Conservation (phyloP, 2,329 filamentous ascomycete genomes). For the Aspergillus sp. region DNA sequence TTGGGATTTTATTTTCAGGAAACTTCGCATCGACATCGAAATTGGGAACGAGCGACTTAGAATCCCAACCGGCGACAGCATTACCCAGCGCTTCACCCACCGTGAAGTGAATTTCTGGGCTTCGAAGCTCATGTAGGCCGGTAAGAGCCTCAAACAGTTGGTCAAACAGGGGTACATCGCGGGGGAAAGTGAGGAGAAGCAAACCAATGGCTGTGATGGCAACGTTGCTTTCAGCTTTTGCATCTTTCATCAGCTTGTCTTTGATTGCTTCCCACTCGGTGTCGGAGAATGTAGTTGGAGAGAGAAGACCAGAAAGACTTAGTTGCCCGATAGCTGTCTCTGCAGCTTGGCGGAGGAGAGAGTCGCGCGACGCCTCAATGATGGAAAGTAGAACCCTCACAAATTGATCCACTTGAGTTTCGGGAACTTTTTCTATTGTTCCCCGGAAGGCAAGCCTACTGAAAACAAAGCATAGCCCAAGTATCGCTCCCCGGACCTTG, state of each 20-base stretch:
- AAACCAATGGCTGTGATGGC: conserved; percentile 80
- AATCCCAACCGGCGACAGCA: conserved; percentile 77
- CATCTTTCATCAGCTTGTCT: conserved; percentile 63
- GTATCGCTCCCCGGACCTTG: conserved; percentile 60
- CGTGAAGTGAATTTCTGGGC: conserved; percentile 84
- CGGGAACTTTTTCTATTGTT: conserved; percentile 29
- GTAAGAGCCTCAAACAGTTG: conserved; percentile 69
- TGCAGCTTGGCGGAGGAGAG: conserved; percentile 57
- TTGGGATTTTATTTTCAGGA: conserved; percentile 39
- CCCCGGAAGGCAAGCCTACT: conserved; percentile 57
- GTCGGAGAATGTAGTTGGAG: conserved; percentile 29
- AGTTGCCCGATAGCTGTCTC: conserved; percentile 62
- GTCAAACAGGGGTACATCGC: conserved; percentile 32
- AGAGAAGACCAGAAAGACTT: conserved; percentile 57
- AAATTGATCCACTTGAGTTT: conserved; percentile 43
- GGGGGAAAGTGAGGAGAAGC: conserved; percentile 59
- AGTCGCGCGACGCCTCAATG: conserved; percentile 55
- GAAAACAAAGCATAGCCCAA: conserved; percentile 58
- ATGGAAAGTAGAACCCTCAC: conserved; percentile 51
- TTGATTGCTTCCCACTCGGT: conserved; percentile 51
- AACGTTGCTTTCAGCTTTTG: conserved; percentile 77
- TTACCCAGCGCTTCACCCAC: conserved; percentile 85
- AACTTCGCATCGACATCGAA: conserved; percentile 68
- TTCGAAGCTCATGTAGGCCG: conserved; percentile 76
- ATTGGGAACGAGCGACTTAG: conserved; percentile 71